Evolutionary conservation across 73 alveolate species (phyloP), one percentile per base, ranked within the genome.

Genomic region (Paramecium caudatum): DNA sequence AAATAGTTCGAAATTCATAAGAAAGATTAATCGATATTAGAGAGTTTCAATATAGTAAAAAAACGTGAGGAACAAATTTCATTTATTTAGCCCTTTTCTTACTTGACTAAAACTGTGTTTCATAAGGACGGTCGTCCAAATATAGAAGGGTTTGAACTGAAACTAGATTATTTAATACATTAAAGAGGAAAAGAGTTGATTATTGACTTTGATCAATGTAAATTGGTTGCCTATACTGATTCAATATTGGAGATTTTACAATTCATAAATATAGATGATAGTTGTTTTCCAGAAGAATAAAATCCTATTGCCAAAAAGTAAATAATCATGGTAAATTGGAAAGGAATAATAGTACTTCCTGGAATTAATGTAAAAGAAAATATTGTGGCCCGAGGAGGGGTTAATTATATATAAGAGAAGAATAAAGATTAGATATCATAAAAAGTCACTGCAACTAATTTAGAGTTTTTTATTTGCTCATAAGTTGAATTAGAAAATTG

Each of bases 321-420:
- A 23, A n/a, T 74, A 4, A 45, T 25, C 17, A 8, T 74, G 62
- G 43, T 27, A 27, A 39, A 27, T 74, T 27, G 62, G 39, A 74
- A 39, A 19, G 39, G 55, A n/a, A 39, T 74, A 34, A 74, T 74
- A 19, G 45, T 34, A 5, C 32, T n/a, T 16, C 88, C 88, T 27
- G 30, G 30, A 27, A 43, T 27, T 36, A 45, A 17, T 19, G n/a
- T 47, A 41, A 41, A 39, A 8, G 88, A 74, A 7, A 39, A 37
- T 2, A 5, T 74, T 19, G 65, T 74, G 7, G 25, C 45, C 7
- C 36, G 88, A 43, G 88, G 88, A 6, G 39, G 47, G 2, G 16
- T 74, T 1, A 74, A 74, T 74, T 74, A 8, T 19, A 74, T 74
- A 2, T 21, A 41, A 45, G 88, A 74, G 27, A 74, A 74, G 19